Evolutionary conservation across 2,329 filamentous ascomycete genomes (phyloP), one percentile per base, ranked within the genome.

Genomic region (Monosporascus sp.): DNA sequence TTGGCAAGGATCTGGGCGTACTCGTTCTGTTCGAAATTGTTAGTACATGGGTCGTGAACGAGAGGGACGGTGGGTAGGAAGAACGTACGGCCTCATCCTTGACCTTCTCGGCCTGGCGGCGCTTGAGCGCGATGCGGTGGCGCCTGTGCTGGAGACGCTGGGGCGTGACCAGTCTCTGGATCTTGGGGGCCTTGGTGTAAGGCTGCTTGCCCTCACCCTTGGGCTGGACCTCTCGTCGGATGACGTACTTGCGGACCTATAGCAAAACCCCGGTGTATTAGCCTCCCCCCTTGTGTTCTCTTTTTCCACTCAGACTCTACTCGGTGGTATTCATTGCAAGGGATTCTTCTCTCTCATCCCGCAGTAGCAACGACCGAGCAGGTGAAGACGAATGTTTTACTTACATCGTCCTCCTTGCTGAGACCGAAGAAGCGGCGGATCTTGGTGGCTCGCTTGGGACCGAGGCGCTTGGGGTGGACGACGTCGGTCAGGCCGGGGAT

Each of bases 391-490:
- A 77, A 72, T 77, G 73, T 75, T 73, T 73, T 71, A 91, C 89
- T 85, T 89, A 97, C 93, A 89, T 99, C 94, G 84, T 99, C 94
- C 88, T 97, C 92, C 92, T 97, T 97, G 89, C 88, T 93, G 85
- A 99, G 89, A 82, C 90, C 87, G 83, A 97, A 99, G 89, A 99
- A 99, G 76, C 87, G 88, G 79, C 93, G 90, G 82, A 99, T 97
- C 91, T 97, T 99, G 82, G 91, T 96, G 74, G 94, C 94, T 73
- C 94, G 90, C 92, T 99, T 99, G 82, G 94, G 94, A 70, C 94
- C 94, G 73, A 99, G 89, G 72, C 94, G 89, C 90, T 99, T 99
- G 78, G 94, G 94, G 84, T 96, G 89, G 73, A 97, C 91, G 75
- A 88, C 85, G 78, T 99, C 94, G 82, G 94, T 99, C 65, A 99